phyloP scores from a whole-genome alignment of 148 eudicot genomes.

The Spergularia bocconei region DNA sequence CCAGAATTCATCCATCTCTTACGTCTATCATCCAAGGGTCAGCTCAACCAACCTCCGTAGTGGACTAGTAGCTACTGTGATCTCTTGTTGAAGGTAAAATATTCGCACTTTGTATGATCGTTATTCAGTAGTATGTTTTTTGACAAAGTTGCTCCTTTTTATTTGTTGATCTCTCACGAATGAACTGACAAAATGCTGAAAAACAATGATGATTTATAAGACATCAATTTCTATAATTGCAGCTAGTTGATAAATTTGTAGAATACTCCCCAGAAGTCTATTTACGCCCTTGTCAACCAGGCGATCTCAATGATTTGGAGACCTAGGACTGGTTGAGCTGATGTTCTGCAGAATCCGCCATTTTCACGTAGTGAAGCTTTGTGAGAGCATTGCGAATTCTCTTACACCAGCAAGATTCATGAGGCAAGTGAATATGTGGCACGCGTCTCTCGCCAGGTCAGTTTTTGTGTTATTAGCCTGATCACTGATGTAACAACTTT shows the following conservation, averaged over 20 bases:
- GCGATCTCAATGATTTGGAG: neutral
- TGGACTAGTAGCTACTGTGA: conserved; percentile 7
- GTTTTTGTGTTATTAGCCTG: too few relatives aligned
- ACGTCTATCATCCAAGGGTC: conserved; percentile 84
- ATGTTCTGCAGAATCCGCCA: too few relatives aligned
- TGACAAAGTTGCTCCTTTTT: neutral
- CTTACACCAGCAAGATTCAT: too few relatives aligned
- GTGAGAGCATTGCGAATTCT: too few relatives aligned
- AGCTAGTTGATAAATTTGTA: neutral
- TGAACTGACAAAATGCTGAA: neutral
- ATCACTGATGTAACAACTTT: too few relatives aligned
- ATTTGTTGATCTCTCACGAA: neutral
- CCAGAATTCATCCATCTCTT: conserved; percentile 83
- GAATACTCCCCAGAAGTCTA: too few relatives aligned
- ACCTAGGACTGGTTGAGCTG: too few relatives aligned
- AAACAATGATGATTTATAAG: neutral
- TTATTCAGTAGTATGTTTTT: neutral
- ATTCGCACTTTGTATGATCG: neutral
- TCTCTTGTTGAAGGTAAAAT: neutral
- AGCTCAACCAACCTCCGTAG: conserved; percentile 26
- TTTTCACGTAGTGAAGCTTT: too few relatives aligned
- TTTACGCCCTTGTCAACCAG: too few relatives aligned
- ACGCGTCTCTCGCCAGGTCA: too few relatives aligned
- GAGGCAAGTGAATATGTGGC: too few relatives aligned
- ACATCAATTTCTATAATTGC: neutral